Base-by-base conservation (phyloP, 768 basidiomycete species). In the Xerocomellus amylosporus region DNA sequence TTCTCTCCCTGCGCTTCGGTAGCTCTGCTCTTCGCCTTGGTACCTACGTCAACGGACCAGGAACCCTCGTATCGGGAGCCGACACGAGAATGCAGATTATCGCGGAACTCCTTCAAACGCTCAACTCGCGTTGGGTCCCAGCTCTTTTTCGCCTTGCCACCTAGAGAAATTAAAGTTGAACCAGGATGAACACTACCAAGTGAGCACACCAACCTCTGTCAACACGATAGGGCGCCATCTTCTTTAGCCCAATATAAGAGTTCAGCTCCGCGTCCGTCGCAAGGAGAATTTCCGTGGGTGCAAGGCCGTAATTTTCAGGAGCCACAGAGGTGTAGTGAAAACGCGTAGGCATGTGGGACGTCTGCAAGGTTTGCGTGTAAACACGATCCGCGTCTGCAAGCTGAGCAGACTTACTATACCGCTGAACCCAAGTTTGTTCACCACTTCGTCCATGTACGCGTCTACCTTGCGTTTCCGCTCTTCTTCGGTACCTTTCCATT, bases 181-280 rank as follows among this genome's bases (percentile, higher is more conserved):
- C 15, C 12, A 4, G 13, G 12, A 53, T 17, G 13, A 13, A 6
- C 8, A 10, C 10, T 3, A 14, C n/a, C 8, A 22, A 49, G 44
- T 65, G 71, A 24, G 13, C 34, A 26, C 26, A 52, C 62, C 9
- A 24, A 62, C 67, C 56, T 62, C 71, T 75, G 28, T 81, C 78
- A 43, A 82, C 77, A 40, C 90, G 84, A 70, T 98, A 98, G 7
- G 97, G 92, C 15, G 96, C 97, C 59, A 92, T 80, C 69, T 89
- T 88, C 74, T 92, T 96, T 63, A 98, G 76, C 41, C 88, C 83
- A 73, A 96, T 81, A 71, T 93, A 93, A 54, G 90, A 79, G 73
- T 98, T 99, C 46, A 99, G 80, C 67, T 99, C 97, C 51, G 84
- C 78, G 71, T 99, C 96, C 4, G 87, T 91, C 7, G 96, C 94